Percentiles rank a stretch among this genome's conserved stretches.
Conservation (phyloP, 352 stramenopile genomes). For the Phytophthora hibernalis region DNA sequence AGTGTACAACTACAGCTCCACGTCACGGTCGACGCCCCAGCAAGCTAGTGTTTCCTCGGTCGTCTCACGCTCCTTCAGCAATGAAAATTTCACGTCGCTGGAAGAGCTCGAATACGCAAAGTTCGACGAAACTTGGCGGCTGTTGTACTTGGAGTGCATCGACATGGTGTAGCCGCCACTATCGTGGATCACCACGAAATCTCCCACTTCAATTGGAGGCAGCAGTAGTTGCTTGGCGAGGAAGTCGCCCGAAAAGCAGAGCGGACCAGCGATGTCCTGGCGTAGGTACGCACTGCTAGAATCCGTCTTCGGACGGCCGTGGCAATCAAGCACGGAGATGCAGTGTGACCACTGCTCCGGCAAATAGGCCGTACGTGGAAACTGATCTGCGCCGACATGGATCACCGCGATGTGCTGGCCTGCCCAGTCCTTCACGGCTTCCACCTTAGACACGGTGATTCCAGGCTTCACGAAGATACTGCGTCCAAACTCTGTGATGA, state of each 20-base stretch:
- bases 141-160: conserved; percentile 93
- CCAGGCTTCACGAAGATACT: conserved; percentile 89
- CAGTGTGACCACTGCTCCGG: conserved; percentile 86
- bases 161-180: conserved; percentile 89
- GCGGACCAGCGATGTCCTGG: conserved; percentile 90
- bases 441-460: conserved; percentile 87
- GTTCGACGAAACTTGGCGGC: conserved; percentile 68
- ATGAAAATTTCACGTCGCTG: conserved; percentile 50
- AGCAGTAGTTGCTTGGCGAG: conserved; percentile 79
- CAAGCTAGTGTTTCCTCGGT: conserved; percentile 70
- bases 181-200: conserved; percentile 89
- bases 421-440: conserved; percentile 89
- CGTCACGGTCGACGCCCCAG: conserved; percentile 65
- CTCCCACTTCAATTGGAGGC: conserved; percentile 74
- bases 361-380: conserved; percentile 89
- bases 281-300: conserved; percentile 46
- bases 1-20: conserved; percentile 35
- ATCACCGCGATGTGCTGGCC: conserved; percentile 84
- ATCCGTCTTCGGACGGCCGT: conserved; percentile 57
- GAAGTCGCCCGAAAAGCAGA: conserved; percentile 94
- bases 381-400: conserved; percentile 92
- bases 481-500: conserved; percentile 94
- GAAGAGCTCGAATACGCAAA: conserved; percentile 59
- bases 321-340: conserved; percentile 69
- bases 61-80: conserved; percentile 76